These are phyloP conservation scores for Ceratocystis albifundus DNA, from an alignment of 2,329 filamentous ascomycete genomes.

Conservation along the genomic window DNA sequence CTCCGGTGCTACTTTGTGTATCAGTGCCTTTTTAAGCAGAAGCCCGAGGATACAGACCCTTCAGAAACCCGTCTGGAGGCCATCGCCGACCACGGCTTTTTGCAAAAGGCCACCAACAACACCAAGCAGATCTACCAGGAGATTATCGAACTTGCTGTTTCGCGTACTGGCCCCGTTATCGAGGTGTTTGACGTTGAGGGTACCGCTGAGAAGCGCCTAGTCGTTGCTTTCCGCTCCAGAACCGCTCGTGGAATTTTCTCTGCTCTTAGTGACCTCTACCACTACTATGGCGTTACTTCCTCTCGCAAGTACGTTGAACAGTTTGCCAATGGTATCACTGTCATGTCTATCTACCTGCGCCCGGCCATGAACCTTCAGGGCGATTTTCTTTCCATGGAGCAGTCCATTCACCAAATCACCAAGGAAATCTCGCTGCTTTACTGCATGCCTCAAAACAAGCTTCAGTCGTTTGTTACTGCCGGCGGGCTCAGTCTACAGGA, in stretches of 20 bases:
- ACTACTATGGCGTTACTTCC: conserved; percentile 95
- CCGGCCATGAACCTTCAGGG: conserved; percentile 50
- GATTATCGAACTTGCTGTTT: conserved; percentile 75
- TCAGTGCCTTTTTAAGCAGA: conserved; percentile 79
- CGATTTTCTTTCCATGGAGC: conserved; percentile 67
- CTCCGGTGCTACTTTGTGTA: conserved; percentile 98
- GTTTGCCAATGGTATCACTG: conserved; percentile 95
- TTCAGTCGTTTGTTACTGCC: conserved; percentile 77
- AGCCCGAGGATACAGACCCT: conserved; percentile 55
- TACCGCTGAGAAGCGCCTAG: conserved; percentile 81
- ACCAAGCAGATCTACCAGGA: conserved; percentile 94
- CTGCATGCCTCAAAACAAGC: conserved; percentile 95
- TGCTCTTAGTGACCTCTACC: conserved; percentile 87
- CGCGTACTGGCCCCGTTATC: conserved; percentile 83
- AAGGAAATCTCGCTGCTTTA: conserved; percentile 96
- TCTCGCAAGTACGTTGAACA: conserved; percentile 97
- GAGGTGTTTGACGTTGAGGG: conserved; percentile 95
- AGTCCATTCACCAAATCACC: conserved; percentile 96
- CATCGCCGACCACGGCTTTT: conserved; percentile 85
- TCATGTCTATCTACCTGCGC: conserved; percentile 90
- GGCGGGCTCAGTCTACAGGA: conserved; percentile 87
- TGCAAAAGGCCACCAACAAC: conserved; percentile 91
- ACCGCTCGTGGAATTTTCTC: conserved; percentile 91
- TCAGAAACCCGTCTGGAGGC: conserved; percentile 81
- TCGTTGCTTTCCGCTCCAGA: conserved; percentile 87